A percentile compares a stretch with the other conserved stretches of the same genome.
Conservation (phyloP, 2,329 filamentous ascomycete genomes). For the Celoporthe dispersa region DNA sequence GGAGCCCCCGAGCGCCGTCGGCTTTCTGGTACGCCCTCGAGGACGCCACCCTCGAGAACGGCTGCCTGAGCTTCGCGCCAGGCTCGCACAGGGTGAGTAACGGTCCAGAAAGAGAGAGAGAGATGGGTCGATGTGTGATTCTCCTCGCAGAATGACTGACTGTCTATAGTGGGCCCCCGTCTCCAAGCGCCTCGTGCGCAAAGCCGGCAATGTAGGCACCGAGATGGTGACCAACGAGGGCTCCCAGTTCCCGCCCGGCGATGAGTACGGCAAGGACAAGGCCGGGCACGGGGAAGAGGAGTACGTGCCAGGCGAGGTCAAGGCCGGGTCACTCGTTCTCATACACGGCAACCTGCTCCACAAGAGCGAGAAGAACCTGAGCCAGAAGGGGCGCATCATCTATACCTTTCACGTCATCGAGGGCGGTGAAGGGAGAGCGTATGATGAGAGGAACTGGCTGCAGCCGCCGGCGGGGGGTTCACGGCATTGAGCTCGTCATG, state of each 20-base stretch:
- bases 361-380: slow-evolving; percentile 93
- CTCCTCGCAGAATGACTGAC: not conserved
- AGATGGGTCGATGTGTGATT: not conserved
- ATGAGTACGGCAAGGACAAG: slow-evolving; percentile 50
- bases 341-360: slow-evolving; percentile 97
- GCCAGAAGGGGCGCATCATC: slow-evolving; percentile 84
- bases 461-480: slow-evolving; percentile 84
- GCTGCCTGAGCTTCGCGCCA: slow-evolving; percentile 83
- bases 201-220: slow-evolving; percentile 57
- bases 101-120: too few relatives aligned
- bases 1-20: slow-evolving; percentile 83
- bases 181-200: slow-evolving; percentile 74
- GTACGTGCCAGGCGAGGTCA: slow-evolving; percentile 84
- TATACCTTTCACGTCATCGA: slow-evolving; percentile 99
- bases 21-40: slow-evolving; percentile 99
- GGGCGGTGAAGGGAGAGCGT: slow-evolving; percentile 65
- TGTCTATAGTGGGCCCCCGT: slow-evolving; percentile 63
- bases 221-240: slow-evolving; percentile 75
- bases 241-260: slow-evolving; percentile 61
- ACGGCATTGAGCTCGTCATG: slow-evolving; percentile 61
- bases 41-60: slow-evolving; percentile 85
- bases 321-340: slow-evolving; percentile 85
- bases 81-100: slow-evolving; percentile 68
- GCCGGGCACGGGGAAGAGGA: slow-evolving; percentile 50
- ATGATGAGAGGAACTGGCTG: slow-evolving; percentile 91